These are phyloP conservation scores for Bassia scoparia DNA, from an alignment of 148 eudicot genomes.

Conservation along the genomic window DNA sequence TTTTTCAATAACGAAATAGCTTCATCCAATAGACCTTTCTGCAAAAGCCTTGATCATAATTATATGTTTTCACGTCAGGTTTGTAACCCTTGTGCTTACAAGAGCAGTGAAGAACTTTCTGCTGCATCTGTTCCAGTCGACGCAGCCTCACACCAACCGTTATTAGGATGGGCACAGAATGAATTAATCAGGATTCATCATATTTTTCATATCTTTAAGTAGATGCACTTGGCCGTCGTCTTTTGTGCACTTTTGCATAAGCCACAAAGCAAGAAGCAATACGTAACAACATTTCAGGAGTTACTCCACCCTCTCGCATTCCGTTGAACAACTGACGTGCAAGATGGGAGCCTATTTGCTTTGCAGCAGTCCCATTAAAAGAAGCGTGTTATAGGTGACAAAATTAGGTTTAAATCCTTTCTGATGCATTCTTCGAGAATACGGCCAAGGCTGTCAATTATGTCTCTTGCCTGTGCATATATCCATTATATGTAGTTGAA, in stretches of 20 bases:
- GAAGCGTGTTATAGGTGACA: slow-evolving; percentile 5
- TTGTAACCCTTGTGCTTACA: slow-evolving; percentile 4
- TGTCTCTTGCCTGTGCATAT: neutral
- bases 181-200: neutral
- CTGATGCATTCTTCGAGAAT: neutral
- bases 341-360: neutral
- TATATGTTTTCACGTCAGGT: neutral
- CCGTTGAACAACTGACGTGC: neutral
- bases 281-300: neutral
- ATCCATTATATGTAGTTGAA: neutral
- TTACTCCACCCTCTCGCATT: neutral
- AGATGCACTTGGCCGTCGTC: neutral
- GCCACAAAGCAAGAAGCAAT: neutral
- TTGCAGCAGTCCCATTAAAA: neutral
- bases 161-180: neutral
- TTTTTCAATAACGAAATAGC: slow-evolving; percentile 10
- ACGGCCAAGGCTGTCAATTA: neutral
- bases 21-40: slow-evolving; percentile 6
- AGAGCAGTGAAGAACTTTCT: neutral
- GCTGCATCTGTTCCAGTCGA: neutral
- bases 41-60: slow-evolving; percentile 13
- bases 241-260: neutral
- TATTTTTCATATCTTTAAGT: neutral
- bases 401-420: neutral
- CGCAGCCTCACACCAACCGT: slow-evolving; percentile 3